phyloP scores from a whole-genome alignment of 2,329 filamentous ascomycete species.

The Pseudopithomyces chartarum region DNA sequence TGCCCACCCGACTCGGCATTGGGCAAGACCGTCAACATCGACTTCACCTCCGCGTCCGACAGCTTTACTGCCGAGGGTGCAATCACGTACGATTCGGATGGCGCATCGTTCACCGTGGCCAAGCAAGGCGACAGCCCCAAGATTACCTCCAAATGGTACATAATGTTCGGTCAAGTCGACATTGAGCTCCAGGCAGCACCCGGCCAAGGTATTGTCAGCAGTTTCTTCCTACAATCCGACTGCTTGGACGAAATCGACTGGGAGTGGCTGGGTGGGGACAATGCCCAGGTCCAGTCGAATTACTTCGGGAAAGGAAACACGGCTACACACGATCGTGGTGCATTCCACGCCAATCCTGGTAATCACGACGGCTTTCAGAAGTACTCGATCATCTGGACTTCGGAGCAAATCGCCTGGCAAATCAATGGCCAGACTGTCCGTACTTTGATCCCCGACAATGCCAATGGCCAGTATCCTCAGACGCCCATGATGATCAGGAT shows the following conservation, averaged over 20 bases:
- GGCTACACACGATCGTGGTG: constrained; percentile 82
- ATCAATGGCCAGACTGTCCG: constrained; percentile 80
- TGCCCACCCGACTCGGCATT: constrained; percentile 82
- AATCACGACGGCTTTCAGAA: constrained; percentile 81
- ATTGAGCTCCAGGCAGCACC: constrained; percentile 84
- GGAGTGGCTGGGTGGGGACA: constrained; percentile 87
- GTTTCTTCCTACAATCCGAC: constrained; percentile 88
- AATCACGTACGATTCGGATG: constrained; percentile 75
- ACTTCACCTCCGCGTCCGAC: constrained; percentile 79
- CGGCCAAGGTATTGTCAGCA: constrained; percentile 90
- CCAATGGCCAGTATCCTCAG: constrained; percentile 84
- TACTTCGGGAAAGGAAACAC: constrained; percentile 95
- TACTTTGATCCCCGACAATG: constrained; percentile 71
- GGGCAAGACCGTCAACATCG: constrained; percentile 79
- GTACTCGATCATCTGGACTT: constrained; percentile 92
- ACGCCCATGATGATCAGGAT: constrained; percentile 95
- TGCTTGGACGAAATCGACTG: constrained; percentile 94
- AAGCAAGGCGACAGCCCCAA: constrained; percentile 82
- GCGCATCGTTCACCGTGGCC: constrained; percentile 79
- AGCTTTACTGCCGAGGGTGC: constrained; percentile 75
- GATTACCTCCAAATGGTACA: constrained; percentile 90
- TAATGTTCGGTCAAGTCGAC: constrained; percentile 97
- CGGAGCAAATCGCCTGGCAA: constrained; percentile 82
- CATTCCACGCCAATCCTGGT: constrained; percentile 70
- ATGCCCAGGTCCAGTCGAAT: constrained; percentile 85